Base-by-base conservation (phyloP, 129 eudicot genomes). In the Flaveria ramosissima region DNA sequence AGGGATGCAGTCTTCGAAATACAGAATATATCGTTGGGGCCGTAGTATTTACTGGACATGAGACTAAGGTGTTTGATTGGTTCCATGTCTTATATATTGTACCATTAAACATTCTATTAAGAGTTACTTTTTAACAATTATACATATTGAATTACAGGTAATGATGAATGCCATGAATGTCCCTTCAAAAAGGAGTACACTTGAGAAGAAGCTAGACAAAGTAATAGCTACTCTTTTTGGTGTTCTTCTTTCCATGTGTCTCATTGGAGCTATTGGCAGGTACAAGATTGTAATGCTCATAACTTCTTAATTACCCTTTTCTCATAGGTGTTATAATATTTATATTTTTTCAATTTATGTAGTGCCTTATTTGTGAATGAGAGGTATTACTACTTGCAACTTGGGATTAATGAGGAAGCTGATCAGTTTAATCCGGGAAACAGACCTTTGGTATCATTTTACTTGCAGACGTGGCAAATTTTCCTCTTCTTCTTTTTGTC, bases 131-230 rank as follows among this genome's bases (percentile, higher is more conserved):
- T 66, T 68, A 36, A 36, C 63, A 11, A 20, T 59, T 43, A 57
- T 64, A n/a, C 17, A 32, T 52, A 36, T 78, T 46, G 60, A 62
- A 15, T 80, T 80, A 72, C 90, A 93, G 97, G 99, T 94, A 78
- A 94, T 94, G 99, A 94, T 94, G 99, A 94, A 94, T 82, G 82
- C 97, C 73, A 94, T 94, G 99, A 94, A 94, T 71, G 93, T 94
- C 48, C 99, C 97, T 71, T 94, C 97, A 10, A 91, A 94, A 85
- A 86, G 99, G 80, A 94, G 99, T 82, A 91, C 97, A 46, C 86
- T 94, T 63, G 99, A 94, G 73, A 87, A 84, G 87, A 91, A 94
- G 81, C 97, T 94, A 30, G 98, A 91, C 88, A 89, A 89, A 86
- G 89, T 94, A 74, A 94, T 94, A 20, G 87, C 91, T 46, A 76